Conservation (phyloP, 2,329 filamentous ascomycete genomes). For the Cyanodermella asteris region DNA sequence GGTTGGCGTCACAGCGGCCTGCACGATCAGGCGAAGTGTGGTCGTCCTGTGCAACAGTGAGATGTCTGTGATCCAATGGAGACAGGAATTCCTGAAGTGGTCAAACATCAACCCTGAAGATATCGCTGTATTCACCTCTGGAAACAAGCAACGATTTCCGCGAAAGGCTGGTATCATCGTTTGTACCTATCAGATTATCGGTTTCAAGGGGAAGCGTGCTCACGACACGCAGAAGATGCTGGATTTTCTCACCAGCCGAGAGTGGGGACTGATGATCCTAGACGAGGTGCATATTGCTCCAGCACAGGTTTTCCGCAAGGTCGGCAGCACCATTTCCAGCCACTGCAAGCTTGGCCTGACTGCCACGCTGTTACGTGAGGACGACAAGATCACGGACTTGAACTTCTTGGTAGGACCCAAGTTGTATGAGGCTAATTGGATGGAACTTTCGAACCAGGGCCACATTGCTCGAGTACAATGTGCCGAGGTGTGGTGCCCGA, state of each 20-base stretch:
- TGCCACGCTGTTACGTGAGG: constrained; percentile 80
- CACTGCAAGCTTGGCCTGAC: constrained; percentile 91
- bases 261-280: constrained; percentile 94
- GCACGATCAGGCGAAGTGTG: constrained; percentile 89
- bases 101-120: constrained; percentile 92
- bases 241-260: constrained; percentile 68
- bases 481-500: constrained; percentile 96
- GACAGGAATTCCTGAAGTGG: constrained; percentile 93
- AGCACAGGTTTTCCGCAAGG: constrained; percentile 85
- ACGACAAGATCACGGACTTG: constrained; percentile 93
- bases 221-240: constrained; percentile 95
- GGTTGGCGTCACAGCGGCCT: constrained; percentile 93
- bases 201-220: constrained; percentile 63
- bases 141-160: constrained; percentile 68
- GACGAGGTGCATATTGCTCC: constrained; percentile 98
- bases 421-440: constrained; percentile 97
- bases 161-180: constrained; percentile 90
- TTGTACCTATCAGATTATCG: constrained; percentile 98
- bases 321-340: constrained; percentile 79
- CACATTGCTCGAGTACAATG: constrained; percentile 96
- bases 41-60: constrained; percentile 91
- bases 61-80: constrained; percentile 96
- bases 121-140: constrained; percentile 84
- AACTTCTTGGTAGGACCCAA: constrained; percentile 97
- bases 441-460: constrained; percentile 89